phyloP scores from a whole-genome alignment of 2,329 filamentous ascomycete species.

The Dactylellina cionopaga region DNA sequence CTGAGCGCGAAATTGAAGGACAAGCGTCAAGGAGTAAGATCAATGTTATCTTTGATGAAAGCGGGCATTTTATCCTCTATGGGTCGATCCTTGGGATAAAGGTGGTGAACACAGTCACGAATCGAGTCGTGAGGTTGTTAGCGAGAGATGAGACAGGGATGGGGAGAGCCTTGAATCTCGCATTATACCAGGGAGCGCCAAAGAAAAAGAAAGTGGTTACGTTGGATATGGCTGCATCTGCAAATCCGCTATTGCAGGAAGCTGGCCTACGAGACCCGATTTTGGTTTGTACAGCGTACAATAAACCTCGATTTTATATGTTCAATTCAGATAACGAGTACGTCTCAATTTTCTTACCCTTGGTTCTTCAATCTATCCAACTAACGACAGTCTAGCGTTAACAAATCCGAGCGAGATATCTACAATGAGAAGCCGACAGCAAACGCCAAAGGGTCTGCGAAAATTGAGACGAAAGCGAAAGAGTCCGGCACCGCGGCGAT shows the following conservation, averaged over 20 bases:
- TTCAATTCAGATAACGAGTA: conserved; percentile 68
- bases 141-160: conserved; percentile 84
- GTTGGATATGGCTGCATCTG: conserved; percentile 94
- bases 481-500: conserved; percentile 82
- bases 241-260: conserved; percentile 90
- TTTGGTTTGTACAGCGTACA: conserved; percentile 81
- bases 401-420: conserved; percentile 85
- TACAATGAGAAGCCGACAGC: conserved; percentile 91
- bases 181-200: conserved; percentile 92
- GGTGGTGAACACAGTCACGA: conserved; percentile 94
- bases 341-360: not conserved
- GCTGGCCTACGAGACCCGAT: conserved; percentile 91
- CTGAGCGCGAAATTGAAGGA: conserved; percentile 85
- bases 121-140: conserved; percentile 88
- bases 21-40: conserved; percentile 70
- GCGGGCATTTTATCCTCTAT: conserved; percentile 92
- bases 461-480: conserved; percentile 69
- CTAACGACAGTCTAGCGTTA: conserved; percentile 65
- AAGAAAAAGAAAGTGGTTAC: conserved; percentile 94
- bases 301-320: conserved; percentile 95
- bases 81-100: conserved; percentile 92
- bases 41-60: conserved; percentile 95
- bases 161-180: conserved; percentile 77
- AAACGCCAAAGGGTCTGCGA: conserved; percentile 37
- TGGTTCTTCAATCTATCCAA: conserved; percentile 71